These are phyloP conservation scores for Globisporangium nunn DNA, from an alignment of 352 stramenopile species.

Conservation along the genomic window DNA sequence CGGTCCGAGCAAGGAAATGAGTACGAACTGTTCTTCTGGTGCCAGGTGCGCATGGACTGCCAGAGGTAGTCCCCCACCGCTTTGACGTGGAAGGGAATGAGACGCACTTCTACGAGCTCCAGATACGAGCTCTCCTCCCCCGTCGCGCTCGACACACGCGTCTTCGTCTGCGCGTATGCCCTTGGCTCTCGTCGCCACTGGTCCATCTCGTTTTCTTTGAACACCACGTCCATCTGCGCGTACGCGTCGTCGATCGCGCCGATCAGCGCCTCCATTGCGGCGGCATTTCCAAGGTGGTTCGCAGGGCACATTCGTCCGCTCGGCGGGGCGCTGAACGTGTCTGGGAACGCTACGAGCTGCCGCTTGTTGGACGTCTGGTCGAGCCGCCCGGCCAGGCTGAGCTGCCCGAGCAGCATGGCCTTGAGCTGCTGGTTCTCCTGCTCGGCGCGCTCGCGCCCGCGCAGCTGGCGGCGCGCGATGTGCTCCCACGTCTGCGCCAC, in stretches of 20 bases:
- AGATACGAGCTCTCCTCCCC: slow-evolving; percentile 6
- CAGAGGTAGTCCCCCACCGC: slow-evolving; percentile 11
- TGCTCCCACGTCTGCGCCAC: slow-evolving; percentile 8
- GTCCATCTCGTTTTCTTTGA: slow-evolving; percentile 4
- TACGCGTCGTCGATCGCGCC: slow-evolving; percentile 4
- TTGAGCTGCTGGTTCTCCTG: slow-evolving; percentile 13
- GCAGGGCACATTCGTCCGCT: background rate
- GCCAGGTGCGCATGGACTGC: slow-evolving; percentile 12
- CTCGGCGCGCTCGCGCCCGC: slow-evolving; percentile 9
- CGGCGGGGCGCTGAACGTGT: background rate
- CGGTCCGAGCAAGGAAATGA: slow-evolving; percentile 8
- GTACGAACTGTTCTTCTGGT: slow-evolving; percentile 7
- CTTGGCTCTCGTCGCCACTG: slow-evolving; percentile 5
- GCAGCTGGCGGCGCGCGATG: slow-evolving; percentile 10
- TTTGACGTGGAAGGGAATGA: slow-evolving; percentile 11
- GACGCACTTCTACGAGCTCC: slow-evolving; percentile 11
- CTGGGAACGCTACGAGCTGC: slow-evolving; percentile 8
- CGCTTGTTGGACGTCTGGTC: slow-evolving; percentile 15
- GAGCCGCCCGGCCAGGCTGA: slow-evolving; percentile 7
- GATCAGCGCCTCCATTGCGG: slow-evolving; percentile 10
- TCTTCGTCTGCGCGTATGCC: slow-evolving; percentile 9
- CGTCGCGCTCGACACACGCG: background rate
- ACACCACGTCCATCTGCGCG: slow-evolving; percentile 5
- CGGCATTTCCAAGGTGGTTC: background rate
- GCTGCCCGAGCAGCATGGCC: slow-evolving; percentile 13